Base-by-base conservation (phyloP, 2,329 filamentous ascomycete species). In the Ophiostoma novo-ulmi region DNA sequence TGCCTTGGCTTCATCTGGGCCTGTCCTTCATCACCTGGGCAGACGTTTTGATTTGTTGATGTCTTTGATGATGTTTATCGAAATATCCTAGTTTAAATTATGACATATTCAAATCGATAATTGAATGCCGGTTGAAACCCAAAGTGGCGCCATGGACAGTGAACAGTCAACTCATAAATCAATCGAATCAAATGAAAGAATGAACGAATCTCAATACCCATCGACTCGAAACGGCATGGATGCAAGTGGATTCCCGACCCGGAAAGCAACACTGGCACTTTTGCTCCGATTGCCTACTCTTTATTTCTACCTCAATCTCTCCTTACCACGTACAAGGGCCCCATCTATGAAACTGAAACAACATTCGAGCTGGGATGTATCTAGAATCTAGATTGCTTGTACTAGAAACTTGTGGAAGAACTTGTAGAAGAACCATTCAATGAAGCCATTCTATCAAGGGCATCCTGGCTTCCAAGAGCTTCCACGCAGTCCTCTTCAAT, bases 1-100 rank as follows among this genome's bases (percentile, higher is more conserved):
- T 72, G 65, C 44, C 71, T 72, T 72, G 71, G 71, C 70, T 44
- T 26, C 26, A 55, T 70, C 65, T 71, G 63, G 48, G 22, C 71
- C 70, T 69, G 71, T 71, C 68, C 52, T 39, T 58, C 44, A 17
- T 38, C 38, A 41, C 52, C 44, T 48, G 14, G 10, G 14, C 22
- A 22, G 17, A 44, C 39, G 39, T 44, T 44, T 44, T 44, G 39
- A 58, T 26, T 58, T 58, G 52, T 3, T 26, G 52, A 58, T 58
- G 52, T 22, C 13, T 55, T 22, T 55, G 31, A 31, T 31, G 31
- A 31, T 31, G 31, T 17, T 44, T 44, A 10, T 44, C 39, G 14
- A 44, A 31, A 31, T 31, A 3, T 31, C 3, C 31, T 31, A 4
- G 31, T 31, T 4, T 31, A 31, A 4, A 31, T 4, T 31, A 31